Evolutionary conservation across 768 basidiomycete species (phyloP).

Genomic region (Leucosporidium scottii): DNA sequence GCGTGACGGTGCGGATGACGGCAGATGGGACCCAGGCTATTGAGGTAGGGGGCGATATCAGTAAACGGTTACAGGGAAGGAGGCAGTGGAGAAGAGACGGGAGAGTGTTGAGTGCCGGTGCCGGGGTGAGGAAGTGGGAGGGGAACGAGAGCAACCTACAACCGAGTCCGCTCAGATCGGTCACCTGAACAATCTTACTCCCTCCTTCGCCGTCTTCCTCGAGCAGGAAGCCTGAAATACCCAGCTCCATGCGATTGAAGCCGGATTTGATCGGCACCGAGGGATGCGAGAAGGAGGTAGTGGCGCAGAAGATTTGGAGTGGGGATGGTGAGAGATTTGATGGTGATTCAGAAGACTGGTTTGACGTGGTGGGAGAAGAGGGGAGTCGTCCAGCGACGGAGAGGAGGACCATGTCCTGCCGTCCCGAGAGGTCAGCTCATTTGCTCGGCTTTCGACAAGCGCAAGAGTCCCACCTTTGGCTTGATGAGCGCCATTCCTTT

Average conservation of each 20-base stretch:
- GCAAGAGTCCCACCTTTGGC: slow-evolving; percentile 19
- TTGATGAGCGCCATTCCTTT: slow-evolving; percentile 36
- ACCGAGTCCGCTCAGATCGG: slow-evolving; percentile 33
- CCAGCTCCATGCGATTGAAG: slow-evolving; percentile 34
- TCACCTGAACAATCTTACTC: slow-evolving; percentile 32
- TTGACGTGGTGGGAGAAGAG: neutral
- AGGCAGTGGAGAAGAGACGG: too few relatives aligned
- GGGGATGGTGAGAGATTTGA: neutral
- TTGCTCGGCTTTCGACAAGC: too few relatives aligned
- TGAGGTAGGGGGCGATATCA: too few relatives aligned
- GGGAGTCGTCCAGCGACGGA: slow-evolving; percentile 32
- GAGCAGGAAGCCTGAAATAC: slow-evolving; percentile 32
- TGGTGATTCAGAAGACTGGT: neutral
- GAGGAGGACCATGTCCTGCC: slow-evolving; percentile 33
- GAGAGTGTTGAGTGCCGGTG: too few relatives aligned
- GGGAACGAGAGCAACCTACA: slow-evolving; percentile 12
- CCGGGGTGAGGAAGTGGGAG: neutral
- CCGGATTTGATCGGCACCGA: slow-evolving; percentile 8
- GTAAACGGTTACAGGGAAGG: too few relatives aligned
- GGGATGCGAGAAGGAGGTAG: slow-evolving; percentile 30
- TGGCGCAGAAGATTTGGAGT: slow-evolving; percentile 15
- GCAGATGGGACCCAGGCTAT: slow-evolving; percentile 30
- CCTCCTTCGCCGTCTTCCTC: slow-evolving; percentile 30
- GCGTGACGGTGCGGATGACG: slow-evolving; percentile 29
- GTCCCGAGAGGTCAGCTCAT: neutral